Evolutionary conservation across 73 alveolate species (phyloP).

Genomic region (Tetrahymena borealis): DNA sequence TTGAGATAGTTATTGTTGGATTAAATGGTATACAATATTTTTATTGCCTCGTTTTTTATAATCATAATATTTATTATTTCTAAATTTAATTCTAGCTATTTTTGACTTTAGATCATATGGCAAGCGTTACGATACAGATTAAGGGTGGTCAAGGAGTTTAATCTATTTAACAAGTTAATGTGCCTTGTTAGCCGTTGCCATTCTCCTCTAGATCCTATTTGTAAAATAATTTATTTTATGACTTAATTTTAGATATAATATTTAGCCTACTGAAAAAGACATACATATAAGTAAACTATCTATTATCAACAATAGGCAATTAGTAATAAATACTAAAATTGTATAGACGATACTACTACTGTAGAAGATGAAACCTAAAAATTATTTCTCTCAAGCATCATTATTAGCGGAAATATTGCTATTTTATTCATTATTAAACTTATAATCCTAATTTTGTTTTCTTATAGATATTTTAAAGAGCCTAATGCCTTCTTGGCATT

Average conservation of each 20-base stretch:
- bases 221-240: not conserved
- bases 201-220: not conserved
- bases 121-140: not conserved
- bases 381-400: not conserved
- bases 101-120: not conserved
- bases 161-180: not conserved
- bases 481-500: not conserved
- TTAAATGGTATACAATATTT: not conserved
- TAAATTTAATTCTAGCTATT: not conserved
- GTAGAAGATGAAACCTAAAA: not conserved
- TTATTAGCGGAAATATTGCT: not conserved
- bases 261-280: no score
- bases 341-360: not conserved
- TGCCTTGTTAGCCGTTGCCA: not conserved
- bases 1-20: not conserved
- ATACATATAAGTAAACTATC: not conserved
- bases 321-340: not conserved
- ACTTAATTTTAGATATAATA: no score
- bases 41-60: not conserved
- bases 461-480: not conserved
- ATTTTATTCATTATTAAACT: not conserved
- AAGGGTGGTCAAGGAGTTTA: not conserved
- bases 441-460: not conserved
- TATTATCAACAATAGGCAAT: not conserved
- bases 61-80: not conserved